Conservation (phyloP, 2,329 filamentous ascomycete genomes). For the Neonectria punicea region DNA sequence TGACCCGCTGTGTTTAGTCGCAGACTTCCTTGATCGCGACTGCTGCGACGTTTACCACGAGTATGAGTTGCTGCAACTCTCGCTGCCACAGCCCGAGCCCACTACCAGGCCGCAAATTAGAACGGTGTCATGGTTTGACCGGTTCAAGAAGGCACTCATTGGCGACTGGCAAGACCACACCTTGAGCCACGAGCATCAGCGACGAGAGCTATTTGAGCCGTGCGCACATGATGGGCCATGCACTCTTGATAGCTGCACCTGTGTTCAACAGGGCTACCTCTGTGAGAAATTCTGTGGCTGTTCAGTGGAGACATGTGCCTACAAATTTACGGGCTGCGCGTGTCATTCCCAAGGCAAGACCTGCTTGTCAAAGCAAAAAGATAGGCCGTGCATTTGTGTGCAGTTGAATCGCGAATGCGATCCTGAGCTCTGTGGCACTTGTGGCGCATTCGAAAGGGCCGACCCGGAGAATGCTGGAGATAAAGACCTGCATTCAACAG, state of each 20-base stretch:
- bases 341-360: slow-evolving; percentile 71
- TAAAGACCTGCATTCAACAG: slow-evolving; percentile 63
- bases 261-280: slow-evolving; percentile 68
- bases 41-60: slow-evolving; percentile 62
- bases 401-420: slow-evolving; percentile 83
- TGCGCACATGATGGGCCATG: slow-evolving; percentile 78
- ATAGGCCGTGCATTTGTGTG: slow-evolving; percentile 74
- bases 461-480: slow-evolving; percentile 75
- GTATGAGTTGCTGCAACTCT: slow-evolving; percentile 40
- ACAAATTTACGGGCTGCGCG: slow-evolving; percentile 73
- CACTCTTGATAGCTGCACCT: slow-evolving; percentile 68
- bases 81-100: slow-evolving; percentile 38
- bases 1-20: slow-evolving; percentile 60
- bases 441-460: slow-evolving; percentile 75
- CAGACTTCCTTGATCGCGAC: slow-evolving; percentile 60
- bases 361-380: slow-evolving; percentile 66
- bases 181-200: slow-evolving; percentile 64
- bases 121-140: slow-evolving; percentile 65
- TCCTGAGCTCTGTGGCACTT: slow-evolving; percentile 76
- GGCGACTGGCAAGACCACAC: slow-evolving; percentile 67
- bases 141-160: slow-evolving; percentile 63
- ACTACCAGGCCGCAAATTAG: slow-evolving; percentile 53
- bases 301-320: slow-evolving; percentile 66
- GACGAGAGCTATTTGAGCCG: slow-evolving; percentile 68
- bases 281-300: slow-evolving; percentile 81